Evolutionary conservation across 2,329 filamentous ascomycete genomes (phyloP).

Genomic region (Beauveria rudraprayagi): DNA sequence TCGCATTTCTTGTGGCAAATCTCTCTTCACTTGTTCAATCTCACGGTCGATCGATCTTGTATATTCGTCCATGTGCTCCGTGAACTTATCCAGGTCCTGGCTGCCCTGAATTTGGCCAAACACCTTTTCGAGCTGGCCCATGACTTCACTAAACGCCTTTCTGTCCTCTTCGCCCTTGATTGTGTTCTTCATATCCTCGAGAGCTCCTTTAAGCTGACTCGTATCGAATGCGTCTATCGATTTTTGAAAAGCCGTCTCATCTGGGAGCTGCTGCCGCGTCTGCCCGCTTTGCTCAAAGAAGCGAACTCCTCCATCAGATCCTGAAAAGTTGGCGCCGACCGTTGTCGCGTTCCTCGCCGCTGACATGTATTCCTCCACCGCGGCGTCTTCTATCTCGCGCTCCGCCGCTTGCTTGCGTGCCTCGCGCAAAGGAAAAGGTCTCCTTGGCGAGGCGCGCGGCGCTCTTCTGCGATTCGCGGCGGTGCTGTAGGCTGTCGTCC

Average conservation of each 20-base stretch:
- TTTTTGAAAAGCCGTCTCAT: slow-evolving; percentile 32
- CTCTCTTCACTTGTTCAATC: slow-evolving; percentile 23
- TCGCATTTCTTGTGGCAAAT: slow-evolving; percentile 25
- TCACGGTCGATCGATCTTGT: slow-evolving; percentile 27
- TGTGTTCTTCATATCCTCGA: slow-evolving; percentile 30
- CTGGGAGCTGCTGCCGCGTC: slow-evolving; percentile 28
- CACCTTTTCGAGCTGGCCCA: slow-evolving; percentile 24
- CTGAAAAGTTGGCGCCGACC: background rate
- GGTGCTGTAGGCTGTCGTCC: slow-evolving; percentile 27
- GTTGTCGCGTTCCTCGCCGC: background rate
- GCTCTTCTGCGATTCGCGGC: slow-evolving; percentile 18
- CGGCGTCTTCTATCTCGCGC: background rate
- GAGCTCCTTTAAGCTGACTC: slow-evolving; percentile 27
- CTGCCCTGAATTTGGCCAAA: slow-evolving; percentile 24
- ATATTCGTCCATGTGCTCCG: slow-evolving; percentile 27
- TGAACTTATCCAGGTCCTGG: slow-evolving; percentile 28
- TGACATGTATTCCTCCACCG: background rate
- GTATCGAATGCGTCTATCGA: slow-evolving; percentile 29
- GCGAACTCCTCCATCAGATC: slow-evolving; percentile 27
- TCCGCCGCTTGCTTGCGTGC: background rate
- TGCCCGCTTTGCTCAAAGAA: slow-evolving; percentile 41
- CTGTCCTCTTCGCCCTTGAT: slow-evolving; percentile 28
- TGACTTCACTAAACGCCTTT: slow-evolving; percentile 27
- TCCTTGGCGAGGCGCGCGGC: slow-evolving; percentile 12
- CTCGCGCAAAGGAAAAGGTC: background rate